Conservation (phyloP, 768 basidiomycete species). For the Tulasnella sp. region DNA sequence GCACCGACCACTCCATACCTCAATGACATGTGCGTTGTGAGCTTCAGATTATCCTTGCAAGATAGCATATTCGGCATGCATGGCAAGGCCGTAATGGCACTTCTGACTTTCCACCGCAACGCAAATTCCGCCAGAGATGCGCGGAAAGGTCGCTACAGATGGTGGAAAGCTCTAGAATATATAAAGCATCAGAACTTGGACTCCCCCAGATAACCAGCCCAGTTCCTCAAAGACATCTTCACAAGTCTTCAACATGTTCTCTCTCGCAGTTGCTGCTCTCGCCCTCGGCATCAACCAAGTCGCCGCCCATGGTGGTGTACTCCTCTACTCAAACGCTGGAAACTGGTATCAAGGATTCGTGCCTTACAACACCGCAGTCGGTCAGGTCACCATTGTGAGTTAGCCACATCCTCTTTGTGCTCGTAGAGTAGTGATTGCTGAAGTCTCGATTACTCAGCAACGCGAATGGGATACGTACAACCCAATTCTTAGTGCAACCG, state of each 20-base stretch:
- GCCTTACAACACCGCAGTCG: constrained; percentile 33
- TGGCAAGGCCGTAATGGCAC: too few species aligned
- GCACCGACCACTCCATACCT: too few species aligned
- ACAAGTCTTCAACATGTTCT: constrained; percentile 18
- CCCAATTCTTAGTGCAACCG: constrained; percentile 30
- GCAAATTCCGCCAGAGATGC: too few species aligned
- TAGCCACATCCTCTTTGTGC: too few species aligned
- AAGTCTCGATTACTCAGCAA: constrained; percentile 24
- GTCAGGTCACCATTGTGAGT: constrained; percentile 28
- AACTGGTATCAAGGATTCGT: constrained; percentile 27
- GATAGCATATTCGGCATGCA: too few species aligned
- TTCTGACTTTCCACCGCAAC: too few species aligned
- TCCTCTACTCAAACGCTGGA: constrained; percentile 29
- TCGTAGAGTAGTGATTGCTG: constrained; percentile 10
- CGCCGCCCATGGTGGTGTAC: constrained; percentile 32
- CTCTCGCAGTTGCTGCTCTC: constrained; percentile 22
- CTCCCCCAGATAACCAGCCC: too few species aligned
- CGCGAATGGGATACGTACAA: constrained; percentile 29
- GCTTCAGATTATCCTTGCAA: too few species aligned
- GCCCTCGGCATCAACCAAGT: constrained; percentile 22
- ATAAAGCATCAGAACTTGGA: too few species aligned
- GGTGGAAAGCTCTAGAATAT: too few species aligned
- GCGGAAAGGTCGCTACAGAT: too few species aligned
- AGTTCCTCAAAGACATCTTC: background rate
- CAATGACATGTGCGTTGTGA: too few species aligned